These are phyloP conservation scores for Phyllosticta citriasiana DNA, from an alignment of 2,329 filamentous ascomycete species.

Conservation along the genomic window DNA sequence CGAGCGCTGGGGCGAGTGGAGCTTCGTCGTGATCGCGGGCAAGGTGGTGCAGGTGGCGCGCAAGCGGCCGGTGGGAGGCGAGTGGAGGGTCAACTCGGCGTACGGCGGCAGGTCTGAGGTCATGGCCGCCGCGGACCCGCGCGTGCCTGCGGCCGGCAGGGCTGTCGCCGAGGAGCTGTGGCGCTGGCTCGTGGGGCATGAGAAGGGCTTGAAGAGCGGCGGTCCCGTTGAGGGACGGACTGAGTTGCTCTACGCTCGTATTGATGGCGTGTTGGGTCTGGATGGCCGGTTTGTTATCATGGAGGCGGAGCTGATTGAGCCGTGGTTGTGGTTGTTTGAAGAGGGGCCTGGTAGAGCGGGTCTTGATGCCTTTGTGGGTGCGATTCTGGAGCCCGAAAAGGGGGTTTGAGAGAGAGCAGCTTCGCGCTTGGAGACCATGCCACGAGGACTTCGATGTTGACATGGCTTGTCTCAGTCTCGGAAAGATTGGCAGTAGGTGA, in stretches of 20 bases:
- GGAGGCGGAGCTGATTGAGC: constrained; percentile 11
- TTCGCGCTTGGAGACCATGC: not conserved
- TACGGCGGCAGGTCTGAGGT: constrained; percentile 3
- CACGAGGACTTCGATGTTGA: not conserved
- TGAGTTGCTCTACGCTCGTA: constrained; percentile 7
- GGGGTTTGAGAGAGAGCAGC: not conserved
- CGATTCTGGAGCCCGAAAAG: not conserved
- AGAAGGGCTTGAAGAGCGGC: not conserved
- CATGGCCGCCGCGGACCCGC: not conserved
- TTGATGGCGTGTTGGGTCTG: constrained; percentile 5
- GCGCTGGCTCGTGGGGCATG: constrained; percentile 4
- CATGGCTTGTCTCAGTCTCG: not conserved
- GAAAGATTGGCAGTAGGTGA: not conserved
- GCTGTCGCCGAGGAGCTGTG: constrained; percentile 1
- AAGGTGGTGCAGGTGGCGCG: constrained; percentile 2
- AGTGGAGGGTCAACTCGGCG: constrained; percentile 7
- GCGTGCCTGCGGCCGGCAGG: constrained; percentile 2
- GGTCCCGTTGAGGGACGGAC: not conserved
- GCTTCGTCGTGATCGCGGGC: not conserved
- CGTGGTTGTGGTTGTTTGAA: constrained; percentile 10
- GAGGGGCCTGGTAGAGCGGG: constrained; percentile 9
- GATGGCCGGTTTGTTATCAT: constrained; percentile 7
- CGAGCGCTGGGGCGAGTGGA: constrained; percentile 8
- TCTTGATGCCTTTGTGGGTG: not conserved
- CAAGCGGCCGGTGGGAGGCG: constrained; percentile 2